These are phyloP conservation scores for Beauveria rudraprayagi DNA, from an alignment of 2,329 filamentous ascomycete genomes.

Conservation along the genomic window DNA sequence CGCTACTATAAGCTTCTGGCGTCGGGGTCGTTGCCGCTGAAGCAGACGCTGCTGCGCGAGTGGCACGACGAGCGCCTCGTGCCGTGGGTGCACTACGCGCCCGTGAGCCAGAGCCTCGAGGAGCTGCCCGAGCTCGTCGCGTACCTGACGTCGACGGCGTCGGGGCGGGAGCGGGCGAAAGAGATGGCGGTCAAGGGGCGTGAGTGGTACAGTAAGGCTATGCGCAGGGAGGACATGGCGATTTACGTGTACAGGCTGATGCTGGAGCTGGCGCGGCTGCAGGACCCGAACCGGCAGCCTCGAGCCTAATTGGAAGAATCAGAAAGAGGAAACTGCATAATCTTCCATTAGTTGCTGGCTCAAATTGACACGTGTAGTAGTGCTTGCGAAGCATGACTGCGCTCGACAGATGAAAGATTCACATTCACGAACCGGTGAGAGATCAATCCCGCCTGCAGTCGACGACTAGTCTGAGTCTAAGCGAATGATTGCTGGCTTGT, in stretches of 20 bases:
- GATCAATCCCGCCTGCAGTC: too few species aligned
- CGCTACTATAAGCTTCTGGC: constrained; percentile 44
- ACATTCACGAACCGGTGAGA: too few species aligned
- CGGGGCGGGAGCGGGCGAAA: constrained; percentile 39
- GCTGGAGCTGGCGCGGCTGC: constrained; percentile 43
- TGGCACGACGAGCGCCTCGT: constrained; percentile 51
- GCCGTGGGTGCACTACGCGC: constrained; percentile 51
- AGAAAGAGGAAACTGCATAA: neutral
- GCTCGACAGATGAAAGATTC: too few species aligned
- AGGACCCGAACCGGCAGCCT: constrained; percentile 22
- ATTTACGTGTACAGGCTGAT: constrained; percentile 54
- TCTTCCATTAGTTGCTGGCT: neutral
- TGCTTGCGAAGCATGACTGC: too few species aligned
- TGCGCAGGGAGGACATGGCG: constrained; percentile 51
- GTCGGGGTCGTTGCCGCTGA: constrained; percentile 39
- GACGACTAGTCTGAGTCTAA: too few species aligned
- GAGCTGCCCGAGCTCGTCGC: constrained; percentile 45
- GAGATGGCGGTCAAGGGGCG: constrained; percentile 46
- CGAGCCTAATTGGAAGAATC: neutral
- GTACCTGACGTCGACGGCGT: constrained; percentile 35
- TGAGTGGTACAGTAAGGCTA: constrained; percentile 44
- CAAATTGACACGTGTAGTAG: too few species aligned
- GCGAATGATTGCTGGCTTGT: too few species aligned
- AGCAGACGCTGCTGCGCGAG: constrained; percentile 44
- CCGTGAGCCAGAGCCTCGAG: constrained; percentile 39